Base-by-base conservation (phyloP, 371 early-diverging fungal genomes). In the Blakeslea trispora region DNA sequence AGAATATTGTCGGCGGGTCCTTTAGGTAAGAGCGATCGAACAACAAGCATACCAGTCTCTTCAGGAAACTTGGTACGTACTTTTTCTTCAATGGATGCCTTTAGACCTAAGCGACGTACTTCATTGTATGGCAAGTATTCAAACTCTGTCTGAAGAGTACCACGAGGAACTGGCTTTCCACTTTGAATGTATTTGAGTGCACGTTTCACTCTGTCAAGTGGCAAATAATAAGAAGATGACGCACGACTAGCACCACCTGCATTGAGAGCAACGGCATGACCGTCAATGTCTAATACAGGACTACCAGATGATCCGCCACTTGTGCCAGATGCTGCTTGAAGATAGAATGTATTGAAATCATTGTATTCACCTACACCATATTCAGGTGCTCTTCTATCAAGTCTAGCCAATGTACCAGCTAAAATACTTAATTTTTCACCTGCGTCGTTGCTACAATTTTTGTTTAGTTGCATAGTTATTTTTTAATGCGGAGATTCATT, bases 381-480 rank as follows among this genome's bases (percentile, higher is more conserved):
- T 1, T 58, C 50, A 22, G 74, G 74, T 19, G 69, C 67, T 31
- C 59, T 61, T 44, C 92, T 80, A 62, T 92, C 91, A 28, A 93
- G 60, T 19, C 92, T 79, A 9, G 93, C 90, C 19, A 94, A 71
- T 0, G 88, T 86, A 6, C 94, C 94, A 1, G 89, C 82, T 43
- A 90, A 64, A 55, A 92, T 91, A 28, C 81, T 79, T 34, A 92
- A 71, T 63, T 92, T 92, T 63, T 92, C 92, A 9, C 90, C 91
- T 1, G 92, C 93, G 63, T 92, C 91, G 59, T 91, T 91, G n/a
- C 70, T 69, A 41, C 6, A 44, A 28, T 28, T 28, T 28, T 28
- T 28, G 28, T 28, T 28, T 4, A 39, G 11, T 15, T 6, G 37
- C n/a, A 43, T 21, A 35, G 32, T 31, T 44, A 23, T 32, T 14